Percentiles rank a stretch among this genome's conserved stretches.
Evolutionary conservation across 139 green algal genomes (phyloP).

Genomic region (Spirogloea muscicola): DNA sequence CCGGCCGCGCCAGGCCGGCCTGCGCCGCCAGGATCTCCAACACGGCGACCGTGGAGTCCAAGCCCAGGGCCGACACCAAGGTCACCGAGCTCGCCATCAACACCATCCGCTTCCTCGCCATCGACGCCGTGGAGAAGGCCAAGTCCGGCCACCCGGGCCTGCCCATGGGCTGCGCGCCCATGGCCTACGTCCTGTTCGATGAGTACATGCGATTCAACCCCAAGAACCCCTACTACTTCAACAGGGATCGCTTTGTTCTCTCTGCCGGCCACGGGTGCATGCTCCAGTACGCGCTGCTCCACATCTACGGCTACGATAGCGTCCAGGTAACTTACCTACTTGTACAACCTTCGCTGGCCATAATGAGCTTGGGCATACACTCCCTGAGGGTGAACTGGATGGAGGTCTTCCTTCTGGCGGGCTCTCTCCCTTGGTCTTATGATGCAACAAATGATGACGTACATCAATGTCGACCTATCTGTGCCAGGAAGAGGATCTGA

Average conservation of each 20-base stretch:
- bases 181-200: slow-evolving; percentile 95
- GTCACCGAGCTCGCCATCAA: no score
- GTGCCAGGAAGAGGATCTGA: slow-evolving; percentile 96
- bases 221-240: slow-evolving; percentile 88
- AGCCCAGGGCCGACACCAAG: no score
- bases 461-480: no score
- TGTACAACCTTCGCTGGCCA: no score
- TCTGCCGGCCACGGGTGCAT: slow-evolving; percentile 98
- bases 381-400: no score
- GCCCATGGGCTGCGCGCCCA: slow-evolving; percentile 95
- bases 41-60: no score
- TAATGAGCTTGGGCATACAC: no score
- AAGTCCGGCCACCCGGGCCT: slow-evolving; percentile 94
- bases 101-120: slow-evolving; percentile 71
- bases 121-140: slow-evolving; percentile 63
- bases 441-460: background rate
- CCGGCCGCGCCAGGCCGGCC: no score
- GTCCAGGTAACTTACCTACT: slow-evolving; percentile 57
- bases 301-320: slow-evolving; percentile 87
- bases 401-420: no score
- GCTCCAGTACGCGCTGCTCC: slow-evolving; percentile 96
- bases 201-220: slow-evolving; percentile 94
- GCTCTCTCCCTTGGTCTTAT: no score
- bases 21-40: no score
- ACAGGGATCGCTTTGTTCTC: slow-evolving; percentile 97